Percentiles rank a stretch among this genome's conserved stretches.
phyloP scores from a whole-genome alignment of 768 basidiomycete genomes.

The Baorangia bicolor region DNA sequence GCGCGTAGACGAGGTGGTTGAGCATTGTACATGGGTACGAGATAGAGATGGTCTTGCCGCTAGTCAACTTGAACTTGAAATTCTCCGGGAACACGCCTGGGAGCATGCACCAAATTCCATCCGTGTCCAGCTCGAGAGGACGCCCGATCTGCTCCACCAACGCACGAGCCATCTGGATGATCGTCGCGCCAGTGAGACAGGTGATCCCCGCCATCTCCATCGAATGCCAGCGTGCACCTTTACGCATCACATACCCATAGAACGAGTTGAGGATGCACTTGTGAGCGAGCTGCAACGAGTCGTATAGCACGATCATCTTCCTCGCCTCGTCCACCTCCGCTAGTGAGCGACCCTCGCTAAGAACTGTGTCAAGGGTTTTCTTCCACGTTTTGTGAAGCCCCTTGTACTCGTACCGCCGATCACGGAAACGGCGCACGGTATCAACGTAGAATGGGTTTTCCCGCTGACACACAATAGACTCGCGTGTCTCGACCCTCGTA shows the following conservation, averaged over 20 bases:
- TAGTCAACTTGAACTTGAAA: slow-evolving; percentile 89
- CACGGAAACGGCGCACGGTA: slow-evolving; percentile 94
- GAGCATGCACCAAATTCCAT: slow-evolving; percentile 99
- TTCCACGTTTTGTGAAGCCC: slow-evolving; percentile 99
- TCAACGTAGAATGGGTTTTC: slow-evolving; percentile 99
- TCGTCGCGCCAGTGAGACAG: slow-evolving; percentile 94
- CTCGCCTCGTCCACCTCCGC: slow-evolving; percentile 94
- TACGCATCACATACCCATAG: slow-evolving; percentile 99
- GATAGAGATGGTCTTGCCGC: slow-evolving; percentile 83
- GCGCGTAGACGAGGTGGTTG: slow-evolving; percentile 93
- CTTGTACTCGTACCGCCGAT: slow-evolving; percentile 98
- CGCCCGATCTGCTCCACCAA: slow-evolving; percentile 97
- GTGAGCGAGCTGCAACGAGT: slow-evolving; percentile 97
- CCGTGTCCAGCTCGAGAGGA: slow-evolving; percentile 95
- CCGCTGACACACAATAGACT: slow-evolving; percentile 93
- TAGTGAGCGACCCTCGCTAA: slow-evolving; percentile 67
- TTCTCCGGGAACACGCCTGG: slow-evolving; percentile 97
- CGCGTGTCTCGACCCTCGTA: slow-evolving; percentile 90
- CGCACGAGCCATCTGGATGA: slow-evolving; percentile 98
- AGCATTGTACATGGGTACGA: slow-evolving; percentile 99
- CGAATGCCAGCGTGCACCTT: slow-evolving; percentile 98
- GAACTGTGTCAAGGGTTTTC: slow-evolving; percentile 85
- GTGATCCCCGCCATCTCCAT: slow-evolving; percentile 99
- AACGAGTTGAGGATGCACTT: slow-evolving; percentile 99
- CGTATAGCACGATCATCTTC: slow-evolving; percentile 98